These are phyloP conservation scores for Whalleya microplaca DNA, from an alignment of 2,329 filamentous ascomycete species.

Conservation along the genomic window DNA sequence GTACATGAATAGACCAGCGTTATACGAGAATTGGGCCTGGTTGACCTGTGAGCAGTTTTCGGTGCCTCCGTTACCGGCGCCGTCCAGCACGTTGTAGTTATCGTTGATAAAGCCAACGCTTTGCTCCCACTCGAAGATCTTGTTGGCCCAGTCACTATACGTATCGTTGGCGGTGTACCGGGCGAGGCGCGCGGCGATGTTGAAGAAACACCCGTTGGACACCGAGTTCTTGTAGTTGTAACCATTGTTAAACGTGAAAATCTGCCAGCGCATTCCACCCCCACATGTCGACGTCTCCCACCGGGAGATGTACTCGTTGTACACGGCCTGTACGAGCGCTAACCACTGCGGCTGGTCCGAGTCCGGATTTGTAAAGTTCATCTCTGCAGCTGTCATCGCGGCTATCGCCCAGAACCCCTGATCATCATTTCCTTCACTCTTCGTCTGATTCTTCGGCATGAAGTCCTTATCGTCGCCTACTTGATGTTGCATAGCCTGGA, in stretches of 20 bases:
- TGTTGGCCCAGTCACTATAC: conserved; percentile 59
- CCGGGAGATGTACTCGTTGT: conserved; percentile 50
- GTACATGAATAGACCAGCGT: conserved; percentile 38
- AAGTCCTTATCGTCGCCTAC: conserved; percentile 51
- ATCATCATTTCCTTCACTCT: conserved; percentile 59
- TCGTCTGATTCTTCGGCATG: conserved; percentile 51
- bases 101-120: conserved; percentile 54
- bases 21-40: conserved; percentile 47
- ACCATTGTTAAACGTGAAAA: conserved; percentile 64
- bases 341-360: conserved; percentile 51
- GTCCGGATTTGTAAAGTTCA: conserved; percentile 51
- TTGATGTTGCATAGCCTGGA: conserved; percentile 50
- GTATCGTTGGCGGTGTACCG: conserved; percentile 62
- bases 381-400: conserved; percentile 60
- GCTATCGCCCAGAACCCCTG: conserved; percentile 63
- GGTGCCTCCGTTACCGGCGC: conserved; percentile 46
- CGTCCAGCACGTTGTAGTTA: conserved; percentile 64
- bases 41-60: conserved; percentile 58
- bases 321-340: conserved; percentile 61
- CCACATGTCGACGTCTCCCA: conserved; percentile 60
- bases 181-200: conserved; percentile 60
- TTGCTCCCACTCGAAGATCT: conserved; percentile 60
- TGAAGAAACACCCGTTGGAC: conserved; percentile 55
- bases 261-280: conserved; percentile 71
- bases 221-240: conserved; percentile 67